Percentiles rank a stretch among this genome's conserved stretches.
These are phyloP conservation scores for Tolypocladium endophyticum DNA, from an alignment of 2,329 filamentous ascomycete species.

Conservation along the genomic window DNA sequence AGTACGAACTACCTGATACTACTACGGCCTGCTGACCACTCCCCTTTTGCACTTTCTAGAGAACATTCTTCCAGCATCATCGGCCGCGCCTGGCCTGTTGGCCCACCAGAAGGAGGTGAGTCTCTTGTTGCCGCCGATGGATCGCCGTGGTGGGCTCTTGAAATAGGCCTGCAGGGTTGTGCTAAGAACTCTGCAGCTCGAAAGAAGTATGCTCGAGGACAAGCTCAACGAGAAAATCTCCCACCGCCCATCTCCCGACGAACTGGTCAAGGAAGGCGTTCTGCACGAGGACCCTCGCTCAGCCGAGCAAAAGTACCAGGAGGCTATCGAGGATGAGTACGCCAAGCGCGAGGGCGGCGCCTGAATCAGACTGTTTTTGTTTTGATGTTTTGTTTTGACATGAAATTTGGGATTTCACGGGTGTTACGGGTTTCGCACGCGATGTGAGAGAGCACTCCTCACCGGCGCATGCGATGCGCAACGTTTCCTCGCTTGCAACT, in stretches of 20 bases:
- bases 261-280: conserved; percentile 70
- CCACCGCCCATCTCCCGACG: conserved; percentile 64
- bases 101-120: conserved; percentile 65
- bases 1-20: neutral
- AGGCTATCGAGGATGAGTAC: conserved; percentile 54
- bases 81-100: conserved; percentile 66
- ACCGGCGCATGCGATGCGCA: neutral
- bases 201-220: conserved; percentile 81
- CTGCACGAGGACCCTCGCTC: conserved; percentile 56
- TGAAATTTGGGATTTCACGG: neutral
- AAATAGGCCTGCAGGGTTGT: neutral
- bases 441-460: no score
- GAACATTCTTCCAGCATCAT: conserved; percentile 77
- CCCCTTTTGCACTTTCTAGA: conserved; percentile 32
- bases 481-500: neutral
- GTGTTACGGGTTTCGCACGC: neutral
- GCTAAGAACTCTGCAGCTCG: conserved; percentile 35
- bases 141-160: neutral
- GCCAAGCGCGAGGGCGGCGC: conserved; percentile 53
- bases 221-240: conserved; percentile 79
- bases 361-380: conserved; percentile 18
- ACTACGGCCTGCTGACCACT: neutral
- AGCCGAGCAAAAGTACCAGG: conserved; percentile 45
- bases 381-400: neutral
- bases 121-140: neutral